Percentiles rank a stretch among this genome's conserved stretches.
These are phyloP conservation scores for Hylodesmum podocarpum DNA, from an alignment of 306 rosid species.

Conservation along the genomic window DNA sequence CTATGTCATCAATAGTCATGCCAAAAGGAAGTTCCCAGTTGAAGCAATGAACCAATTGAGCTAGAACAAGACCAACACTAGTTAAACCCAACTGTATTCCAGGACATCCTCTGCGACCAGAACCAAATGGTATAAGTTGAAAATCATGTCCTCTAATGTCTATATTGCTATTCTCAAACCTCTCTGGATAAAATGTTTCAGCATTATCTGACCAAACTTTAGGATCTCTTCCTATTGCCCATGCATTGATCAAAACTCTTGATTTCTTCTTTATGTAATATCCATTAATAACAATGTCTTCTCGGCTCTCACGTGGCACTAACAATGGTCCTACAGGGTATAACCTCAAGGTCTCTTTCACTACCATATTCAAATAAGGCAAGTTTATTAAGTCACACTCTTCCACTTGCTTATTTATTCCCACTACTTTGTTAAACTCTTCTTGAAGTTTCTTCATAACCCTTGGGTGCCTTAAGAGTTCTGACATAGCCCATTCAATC, in stretches of 20 bases:
- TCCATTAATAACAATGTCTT: conserved; percentile 22
- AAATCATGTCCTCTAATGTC: conserved; percentile 25
- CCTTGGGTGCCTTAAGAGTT: conserved; percentile 28
- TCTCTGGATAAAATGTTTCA: conserved; percentile 28
- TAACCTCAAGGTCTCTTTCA: conserved; percentile 37
- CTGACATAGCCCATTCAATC: conserved; percentile 24
- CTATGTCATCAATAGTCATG: background rate
- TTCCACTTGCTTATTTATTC: conserved; percentile 26
- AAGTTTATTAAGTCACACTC: conserved; percentile 31
- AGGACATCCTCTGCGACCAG: conserved; percentile 36
- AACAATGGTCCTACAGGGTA: conserved; percentile 22
- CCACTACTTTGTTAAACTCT: conserved; percentile 27
- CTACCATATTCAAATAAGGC: conserved; percentile 29
- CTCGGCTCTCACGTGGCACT: background rate
- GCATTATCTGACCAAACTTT: conserved; percentile 22
- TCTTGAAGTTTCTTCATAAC: conserved; percentile 37
- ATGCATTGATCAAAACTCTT: conserved; percentile 10
- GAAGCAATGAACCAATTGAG: conserved; percentile 43
- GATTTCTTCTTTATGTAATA: conserved; percentile 27
- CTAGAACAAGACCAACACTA: background rate
- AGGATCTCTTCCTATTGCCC: conserved; percentile 34
- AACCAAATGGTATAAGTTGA: conserved; percentile 37
- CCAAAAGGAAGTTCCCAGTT: conserved; percentile 35
- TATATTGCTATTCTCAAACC: background rate
- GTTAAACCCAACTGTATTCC: conserved; percentile 25